Base-by-base conservation (phyloP, 2,329 filamentous ascomycete genomes). In the Apiospora sp. region DNA sequence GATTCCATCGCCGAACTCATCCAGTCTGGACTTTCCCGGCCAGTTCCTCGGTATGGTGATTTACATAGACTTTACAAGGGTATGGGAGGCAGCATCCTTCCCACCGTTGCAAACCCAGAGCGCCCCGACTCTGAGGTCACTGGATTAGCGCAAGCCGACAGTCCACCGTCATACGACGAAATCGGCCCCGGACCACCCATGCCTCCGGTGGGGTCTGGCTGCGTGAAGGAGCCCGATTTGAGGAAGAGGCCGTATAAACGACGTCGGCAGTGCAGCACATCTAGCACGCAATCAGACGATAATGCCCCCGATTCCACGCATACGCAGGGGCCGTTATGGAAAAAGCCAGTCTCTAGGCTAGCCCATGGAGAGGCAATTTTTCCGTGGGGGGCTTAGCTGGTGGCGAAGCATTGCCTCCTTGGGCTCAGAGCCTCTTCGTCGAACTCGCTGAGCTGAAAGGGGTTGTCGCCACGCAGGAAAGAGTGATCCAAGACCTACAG, bases 61-160 rank as follows among this genome's bases (percentile, higher is more conserved):
- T 67, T 72, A 3, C 71, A 72, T 51, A 72, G 71, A 69, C 71
- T 72, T 10, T 72, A 72, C 49, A 41, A 72, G 34, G 71, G 71
- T 24, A 58, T 58, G 37, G 71, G 71, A 41, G 71, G 71, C 71
- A 72, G 41, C 19, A n/a, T 58, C 27, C 37, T 72, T n/a, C n/a
- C 22, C 13, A 6, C 37, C 22, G n/a, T 34, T 48, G 48, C 24
- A 34, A 69, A 61, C 13, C 16, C 24, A 16, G 37, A 51, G 24
- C 69, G 4, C 49, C 54, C 71, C 24, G 67, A 69, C 41, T 64
- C 67, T 2, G 71, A 72, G 16, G 67, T 54, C n/a, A 19, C 12
- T 30, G 67, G 14, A 13, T 19, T 34, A 19, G 30, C 22, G 30
- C 71, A 69, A 16, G 30, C 41, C n/a, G 67, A 72, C 1, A 72